Evolutionary conservation across 2,329 filamentous ascomycete species (phyloP), one percentile per base, ranked within the genome.

Genomic region (Fusarium mangiferae): DNA sequence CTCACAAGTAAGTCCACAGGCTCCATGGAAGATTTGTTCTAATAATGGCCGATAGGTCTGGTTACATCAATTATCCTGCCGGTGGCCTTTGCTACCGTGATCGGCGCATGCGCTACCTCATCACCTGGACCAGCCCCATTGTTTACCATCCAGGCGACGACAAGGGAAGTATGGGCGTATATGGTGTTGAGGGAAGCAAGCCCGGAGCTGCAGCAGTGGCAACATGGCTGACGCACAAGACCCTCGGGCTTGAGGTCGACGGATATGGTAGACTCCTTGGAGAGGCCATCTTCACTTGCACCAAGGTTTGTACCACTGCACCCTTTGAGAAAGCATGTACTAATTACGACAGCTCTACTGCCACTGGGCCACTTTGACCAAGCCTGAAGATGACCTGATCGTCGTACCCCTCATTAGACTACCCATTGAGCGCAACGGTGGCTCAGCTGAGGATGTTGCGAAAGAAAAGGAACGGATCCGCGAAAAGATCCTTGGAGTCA

Each of bases 321-420:
- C n/a, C n/a, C n/a, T n/a, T n/a, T n/a, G n/a, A n/a, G n/a, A n/a
- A n/a, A n/a, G n/a, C n/a, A n/a, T n/a, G n/a, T n/a, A n/a, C n/a
- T n/a, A n/a, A n/a, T n/a, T n/a, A n/a, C n/a, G n/a, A n/a, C 7
- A 60, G 58, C 46, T 61, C 2, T 61, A 61, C 58, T 61, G 46
- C 2, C 46, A 61, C 36, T 61, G 58, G 58, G 36, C 58, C 0
- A 61, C 46, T 22, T 41, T 61, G 22, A 61, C 46, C 22, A 61
- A 41, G 28, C 36, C 58, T 0, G 46, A 54, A 6, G 58, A 61
- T 5, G 46, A 61, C 13, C 1, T 54, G 26, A 61, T 61, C 11
- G 46, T 61, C 1, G 46, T 61, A 1, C 58, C 46, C 0, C 46
- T 61, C 2, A 61, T 61, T 13, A 24, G 58, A 61, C 14, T 54